These are phyloP conservation scores for Rosellinia necatrix DNA, from an alignment of 2,329 filamentous ascomycete species.

Conservation along the genomic window DNA sequence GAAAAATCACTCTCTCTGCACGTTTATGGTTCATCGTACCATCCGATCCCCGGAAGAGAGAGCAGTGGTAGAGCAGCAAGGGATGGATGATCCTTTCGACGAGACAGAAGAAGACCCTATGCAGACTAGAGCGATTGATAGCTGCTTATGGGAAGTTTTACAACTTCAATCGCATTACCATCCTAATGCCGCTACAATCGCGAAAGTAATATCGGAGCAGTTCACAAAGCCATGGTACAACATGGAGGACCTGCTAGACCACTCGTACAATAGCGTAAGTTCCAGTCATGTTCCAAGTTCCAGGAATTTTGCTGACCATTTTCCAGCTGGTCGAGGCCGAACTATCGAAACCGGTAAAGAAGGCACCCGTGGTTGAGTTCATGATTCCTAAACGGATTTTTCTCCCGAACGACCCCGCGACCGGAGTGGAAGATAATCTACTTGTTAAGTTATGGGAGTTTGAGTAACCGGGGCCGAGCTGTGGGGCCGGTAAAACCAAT, in stretches of 20 bases:
- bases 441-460: constrained; percentile 68
- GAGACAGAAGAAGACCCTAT: constrained; percentile 79
- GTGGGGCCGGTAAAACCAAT: not conserved
- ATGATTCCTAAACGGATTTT: constrained; percentile 91
- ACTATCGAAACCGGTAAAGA: constrained; percentile 80
- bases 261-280: constrained; percentile 82
- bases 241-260: constrained; percentile 95
- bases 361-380: constrained; percentile 86
- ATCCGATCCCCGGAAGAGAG: constrained; percentile 62
- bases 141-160: constrained; percentile 92
- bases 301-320: constrained; percentile 40
- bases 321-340: constrained; percentile 80
- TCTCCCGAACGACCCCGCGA: constrained; percentile 53
- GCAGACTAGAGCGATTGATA: constrained; percentile 85
- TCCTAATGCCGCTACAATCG: constrained; percentile 91
- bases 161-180: constrained; percentile 93
- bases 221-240: constrained; percentile 96
- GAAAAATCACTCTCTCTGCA: constrained; percentile 85
- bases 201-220: constrained; percentile 92
- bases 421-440: constrained; percentile 57
- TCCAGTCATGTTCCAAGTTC: not conserved
- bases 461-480: constrained; percentile 26
- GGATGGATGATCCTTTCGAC: constrained; percentile 74
- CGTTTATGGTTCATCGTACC: constrained; percentile 92
- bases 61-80: constrained; percentile 63